Evolutionary conservation across 495 filamentous ascomycete genomes (phyloP), one percentile per base, ranked within the genome.

Genomic region (Neurospora sp.): DNA sequence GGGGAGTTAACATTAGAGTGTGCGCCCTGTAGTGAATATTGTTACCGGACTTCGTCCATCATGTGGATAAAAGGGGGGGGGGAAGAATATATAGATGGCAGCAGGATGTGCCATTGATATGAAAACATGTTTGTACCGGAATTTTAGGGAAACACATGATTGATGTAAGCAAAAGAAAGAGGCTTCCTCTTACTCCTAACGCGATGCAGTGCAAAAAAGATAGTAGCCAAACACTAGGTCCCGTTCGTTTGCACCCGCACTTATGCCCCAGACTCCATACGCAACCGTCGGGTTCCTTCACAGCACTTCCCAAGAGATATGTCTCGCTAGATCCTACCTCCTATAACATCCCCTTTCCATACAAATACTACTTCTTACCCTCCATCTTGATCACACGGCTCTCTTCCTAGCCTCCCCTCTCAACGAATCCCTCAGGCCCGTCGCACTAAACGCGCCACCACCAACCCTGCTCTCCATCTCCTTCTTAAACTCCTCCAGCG

Each of bases 401-500:
- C 27, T 74, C 59, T 72, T 45, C 44, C 18, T 35, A 35, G 14
- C 53, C 53, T 65, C 53, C 5, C 0, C 72, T 35, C 9, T 69
- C 68, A 45, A 31, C 27, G 53, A 35, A 35, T 65, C 53, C 27
- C 27, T 65, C 14, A 65, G 3, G 6, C 53, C 53, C 27, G 53
- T 65, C 27, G 53, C 53, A 65, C 53, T 40, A 65, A 38, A 61
- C 40, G 79, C 81, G 84, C n/a, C 89, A 87, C 69, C 84, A 37
- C 53, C 53, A 35, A 65, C 27, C 35, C 84, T 76, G 79, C 81
- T 77, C 84, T 88, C 78, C 83, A 87, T 69, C 82, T 84, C 93
- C 45, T 79, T 84, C 77, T 82, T 90, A 10, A 97, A 85, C 83
- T 98, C 94, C 35, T 83, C 82, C 0, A 97, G 86, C 8, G 91